phyloP scores from a whole-genome alignment of 2,329 filamentous ascomycete species.

The Fusarium sp. region DNA sequence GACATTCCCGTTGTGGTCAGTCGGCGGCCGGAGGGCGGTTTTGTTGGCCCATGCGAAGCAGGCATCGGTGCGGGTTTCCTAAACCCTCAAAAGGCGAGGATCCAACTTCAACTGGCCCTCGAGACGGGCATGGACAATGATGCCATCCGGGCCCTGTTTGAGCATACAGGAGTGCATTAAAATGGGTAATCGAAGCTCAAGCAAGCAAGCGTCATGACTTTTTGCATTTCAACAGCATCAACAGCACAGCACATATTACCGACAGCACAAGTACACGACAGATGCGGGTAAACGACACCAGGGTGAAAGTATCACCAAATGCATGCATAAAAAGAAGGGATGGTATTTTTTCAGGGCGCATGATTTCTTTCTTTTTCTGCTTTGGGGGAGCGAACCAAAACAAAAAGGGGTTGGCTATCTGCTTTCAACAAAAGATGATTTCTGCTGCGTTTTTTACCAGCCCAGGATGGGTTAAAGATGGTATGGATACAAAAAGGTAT shows the following conservation, averaged over 20 bases:
- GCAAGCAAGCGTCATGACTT: slow-evolving; percentile 5
- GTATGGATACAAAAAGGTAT: slow-evolving; percentile 16
- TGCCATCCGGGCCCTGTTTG: slow-evolving; percentile 44
- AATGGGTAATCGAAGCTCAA: slow-evolving; percentile 2
- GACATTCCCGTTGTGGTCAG: slow-evolving; percentile 60
- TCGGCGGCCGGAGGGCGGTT: slow-evolving; percentile 60
- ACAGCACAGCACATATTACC: slow-evolving; percentile 15
- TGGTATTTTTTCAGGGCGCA: slow-evolving; percentile 23
- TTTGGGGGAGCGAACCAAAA: slow-evolving; percentile 27
- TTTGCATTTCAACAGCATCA: slow-evolving; percentile 5
- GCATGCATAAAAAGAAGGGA: neutral
- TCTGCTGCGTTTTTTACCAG: slow-evolving; percentile 8
- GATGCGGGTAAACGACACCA: slow-evolving; percentile 13
- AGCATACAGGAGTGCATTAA: slow-evolving; percentile 43
- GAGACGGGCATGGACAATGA: slow-evolving; percentile 42
- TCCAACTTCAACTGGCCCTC: slow-evolving; percentile 57
- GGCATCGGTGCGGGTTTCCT: slow-evolving; percentile 59
- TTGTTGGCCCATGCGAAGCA: slow-evolving; percentile 54
- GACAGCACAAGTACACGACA: slow-evolving; percentile 18
- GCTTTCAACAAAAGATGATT: slow-evolving; percentile 22
- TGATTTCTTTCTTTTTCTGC: slow-evolving; percentile 7
- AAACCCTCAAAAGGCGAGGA: slow-evolving; percentile 63
- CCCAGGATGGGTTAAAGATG: slow-evolving; percentile 29
- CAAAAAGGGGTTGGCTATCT: slow-evolving; percentile 35
- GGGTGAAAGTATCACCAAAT: slow-evolving; percentile 4